These are phyloP conservation scores for Trypanosoma congolense DNA, from an alignment of 208 protist species.

Conservation along the genomic window DNA sequence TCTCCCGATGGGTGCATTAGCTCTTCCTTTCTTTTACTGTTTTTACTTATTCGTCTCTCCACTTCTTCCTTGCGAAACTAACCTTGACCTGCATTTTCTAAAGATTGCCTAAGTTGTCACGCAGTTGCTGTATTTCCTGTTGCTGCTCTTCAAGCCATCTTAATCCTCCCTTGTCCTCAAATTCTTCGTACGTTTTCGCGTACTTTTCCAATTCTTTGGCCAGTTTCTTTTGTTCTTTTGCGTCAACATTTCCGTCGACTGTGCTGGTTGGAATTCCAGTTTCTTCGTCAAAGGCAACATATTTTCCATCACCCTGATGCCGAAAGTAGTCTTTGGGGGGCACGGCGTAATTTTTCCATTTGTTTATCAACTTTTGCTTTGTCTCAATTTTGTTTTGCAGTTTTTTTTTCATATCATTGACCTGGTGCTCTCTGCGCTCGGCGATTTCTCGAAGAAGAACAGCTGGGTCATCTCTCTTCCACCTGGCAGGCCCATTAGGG, in stretches of 20 bases:
- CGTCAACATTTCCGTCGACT: constrained; percentile 35
- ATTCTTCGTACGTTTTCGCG: constrained; percentile 59
- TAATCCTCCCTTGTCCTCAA: constrained; percentile 46
- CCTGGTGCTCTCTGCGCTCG: constrained; percentile 37
- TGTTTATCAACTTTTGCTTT: constrained; percentile 55
- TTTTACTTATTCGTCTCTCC: constrained; percentile 6
- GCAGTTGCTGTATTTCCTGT: constrained; percentile 37
- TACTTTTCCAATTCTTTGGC: constrained; percentile 72
- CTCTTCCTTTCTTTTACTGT: constrained; percentile 12
- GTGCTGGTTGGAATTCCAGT: constrained; percentile 48
- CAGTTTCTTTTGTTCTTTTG: constrained; percentile 72
- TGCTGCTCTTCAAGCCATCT: constrained; percentile 49
- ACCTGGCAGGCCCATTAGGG: constrained; percentile 54
- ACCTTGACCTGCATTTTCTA: constrained; percentile 6
- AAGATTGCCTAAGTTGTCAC: neutral
- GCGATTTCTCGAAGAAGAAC: constrained; percentile 48
- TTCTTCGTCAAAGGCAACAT: constrained; percentile 40
- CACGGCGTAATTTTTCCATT: constrained; percentile 53
- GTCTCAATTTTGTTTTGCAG: constrained; percentile 58
- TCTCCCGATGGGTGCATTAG: no score
- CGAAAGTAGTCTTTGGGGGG: constrained; percentile 41
- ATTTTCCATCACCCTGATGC: constrained; percentile 23
- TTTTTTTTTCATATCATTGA: constrained; percentile 37
- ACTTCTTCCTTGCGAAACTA: constrained; percentile 10
- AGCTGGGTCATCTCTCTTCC: constrained; percentile 72